These are phyloP conservation scores for Saccharomyces mikatae DNA, from an alignment of 805 yeast species.

Conservation along the genomic window DNA sequence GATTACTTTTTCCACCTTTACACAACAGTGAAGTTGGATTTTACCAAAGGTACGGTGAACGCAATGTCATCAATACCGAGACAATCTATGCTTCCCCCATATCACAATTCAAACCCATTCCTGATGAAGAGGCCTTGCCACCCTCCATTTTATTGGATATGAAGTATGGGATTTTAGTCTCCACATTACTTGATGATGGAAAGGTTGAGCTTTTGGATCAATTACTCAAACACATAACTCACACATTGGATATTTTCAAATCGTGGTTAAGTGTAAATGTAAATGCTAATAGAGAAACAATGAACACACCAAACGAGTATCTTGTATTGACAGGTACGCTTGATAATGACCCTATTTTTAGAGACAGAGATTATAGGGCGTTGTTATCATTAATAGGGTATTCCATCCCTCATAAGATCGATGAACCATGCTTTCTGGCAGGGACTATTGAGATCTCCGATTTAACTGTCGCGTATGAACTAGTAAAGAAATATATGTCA, in stretches of 20 bases:
- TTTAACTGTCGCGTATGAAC: conserved; percentile 8
- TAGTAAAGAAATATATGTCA: conserved; percentile 15
- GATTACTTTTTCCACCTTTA: conserved; percentile 56
- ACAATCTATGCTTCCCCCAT: conserved; percentile 15
- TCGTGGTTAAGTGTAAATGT: conserved; percentile 11
- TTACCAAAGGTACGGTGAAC: conserved; percentile 36
- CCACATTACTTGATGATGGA: conserved; percentile 28
- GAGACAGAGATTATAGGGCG: conserved; percentile 25
- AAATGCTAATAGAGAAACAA: conserved; percentile 5
- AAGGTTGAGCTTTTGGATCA: conserved; percentile 17
- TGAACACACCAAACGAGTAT: conserved; percentile 11
- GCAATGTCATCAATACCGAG: conserved; percentile 23
- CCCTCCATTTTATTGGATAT: conserved; percentile 16
- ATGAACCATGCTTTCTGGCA: conserved; percentile 17
- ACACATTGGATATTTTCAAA: conserved; percentile 11
- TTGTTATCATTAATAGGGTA: conserved; percentile 19
- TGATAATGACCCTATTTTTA: conserved; percentile 8
- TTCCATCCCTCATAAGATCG: conserved; percentile 11
- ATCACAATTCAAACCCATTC: conserved; percentile 19
- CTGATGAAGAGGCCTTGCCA: conserved; percentile 19
- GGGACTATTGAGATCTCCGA: conserved; percentile 7
- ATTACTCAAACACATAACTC: conserved; percentile 15
- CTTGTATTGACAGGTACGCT: conserved; percentile 4
- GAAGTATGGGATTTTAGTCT: conserved; percentile 27
- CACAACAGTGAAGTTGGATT: conserved; percentile 39